phyloP scores from a whole-genome alignment of 768 basidiomycete genomes.

The Mycena rebaudengoi region DNA sequence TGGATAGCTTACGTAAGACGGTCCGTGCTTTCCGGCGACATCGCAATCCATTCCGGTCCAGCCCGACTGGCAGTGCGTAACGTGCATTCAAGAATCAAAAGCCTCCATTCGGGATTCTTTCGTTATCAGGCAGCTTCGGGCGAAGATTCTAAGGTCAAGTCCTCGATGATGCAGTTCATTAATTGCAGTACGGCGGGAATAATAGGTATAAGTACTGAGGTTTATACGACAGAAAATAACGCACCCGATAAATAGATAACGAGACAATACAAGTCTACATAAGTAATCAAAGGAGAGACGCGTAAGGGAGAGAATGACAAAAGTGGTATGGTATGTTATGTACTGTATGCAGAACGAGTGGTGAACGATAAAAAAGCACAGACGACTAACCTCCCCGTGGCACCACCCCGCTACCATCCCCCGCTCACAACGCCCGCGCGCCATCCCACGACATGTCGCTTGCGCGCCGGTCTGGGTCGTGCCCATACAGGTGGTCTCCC shows the following conservation, averaged over 20 bases:
- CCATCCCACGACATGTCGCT: conserved; percentile 50
- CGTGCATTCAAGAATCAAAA: too few relatives aligned
- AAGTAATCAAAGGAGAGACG: not conserved
- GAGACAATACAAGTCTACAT: conserved; percentile 19
- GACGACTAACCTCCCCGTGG: conserved; percentile 47
- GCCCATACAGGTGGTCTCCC: conserved; percentile 37
- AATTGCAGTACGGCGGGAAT: conserved; percentile 22
- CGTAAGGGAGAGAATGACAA: not conserved
- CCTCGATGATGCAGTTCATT: too few relatives aligned
- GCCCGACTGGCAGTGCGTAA: too few relatives aligned
- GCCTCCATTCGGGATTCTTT: too few relatives aligned
- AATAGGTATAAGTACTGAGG: conserved; percentile 28
- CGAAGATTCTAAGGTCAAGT: too few relatives aligned
- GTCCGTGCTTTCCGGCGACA: too few relatives aligned
- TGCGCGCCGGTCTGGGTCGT: conserved; percentile 33
- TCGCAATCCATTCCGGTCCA: too few relatives aligned
- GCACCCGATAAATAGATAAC: conserved; percentile 28
- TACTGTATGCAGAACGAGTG: conserved; percentile 4
- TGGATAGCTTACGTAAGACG: too few relatives aligned
- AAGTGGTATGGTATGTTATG: too few relatives aligned
- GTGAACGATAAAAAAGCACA: conserved; percentile 21
- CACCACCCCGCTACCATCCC: conserved; percentile 53
- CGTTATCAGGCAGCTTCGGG: too few relatives aligned
- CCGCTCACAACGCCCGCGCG: conserved; percentile 51
- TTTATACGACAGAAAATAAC: not conserved